Evolutionary conservation across 1,284 basidiomycete genomes (phyloP), one percentile per base, ranked within the genome.

Genomic region (Boletellus sp.): DNA sequence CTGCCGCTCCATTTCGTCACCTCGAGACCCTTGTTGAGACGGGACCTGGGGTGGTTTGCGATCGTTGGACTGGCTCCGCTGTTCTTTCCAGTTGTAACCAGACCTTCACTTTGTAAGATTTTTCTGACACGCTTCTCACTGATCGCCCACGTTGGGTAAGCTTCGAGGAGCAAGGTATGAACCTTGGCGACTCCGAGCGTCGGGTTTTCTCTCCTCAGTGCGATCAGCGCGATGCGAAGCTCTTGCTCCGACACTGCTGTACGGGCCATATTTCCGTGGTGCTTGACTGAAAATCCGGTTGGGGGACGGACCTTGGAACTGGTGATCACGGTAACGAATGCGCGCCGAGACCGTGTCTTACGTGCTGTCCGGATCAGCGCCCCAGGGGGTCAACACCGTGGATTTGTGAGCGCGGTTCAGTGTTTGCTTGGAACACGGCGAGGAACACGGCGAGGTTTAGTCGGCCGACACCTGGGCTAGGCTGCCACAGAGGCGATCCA

Each of bases 71-170:
- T 41, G 15, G 24, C 8, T n/a, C 35, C 40, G 3, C 10, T 43
- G 11, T 58, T 56, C n/a, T 65, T 62, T 30, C 63, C 60, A 3
- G 56, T 55, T 12, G 74, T 65, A 8, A 81, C 67, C 22, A 86
- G 72, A 1, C 83, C 83, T 57, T 80, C 77, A 26, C 61, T 72
- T 57, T 87, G 84, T 4, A 89, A 68, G 42, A 87, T 71, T 66
- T 89, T 91, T 49, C 83, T 74, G 10, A 86, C 79, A 15, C 91
- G 79, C 64, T 91, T 92, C 69, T 93, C 91, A 66, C 86, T 89
- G 55, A 93, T 86, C 0, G 77, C 67, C 89, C 90, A 92, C 19
- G 77, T 73, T 2, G 86, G 79, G 58, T 87, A 71, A 6, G 73
- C 70, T 7, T 74, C 64, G 30, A 87, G 77, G 16, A 93, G 71